Conservation (phyloP, 441 rosid genomes). For the Geranium incanum region DNA sequence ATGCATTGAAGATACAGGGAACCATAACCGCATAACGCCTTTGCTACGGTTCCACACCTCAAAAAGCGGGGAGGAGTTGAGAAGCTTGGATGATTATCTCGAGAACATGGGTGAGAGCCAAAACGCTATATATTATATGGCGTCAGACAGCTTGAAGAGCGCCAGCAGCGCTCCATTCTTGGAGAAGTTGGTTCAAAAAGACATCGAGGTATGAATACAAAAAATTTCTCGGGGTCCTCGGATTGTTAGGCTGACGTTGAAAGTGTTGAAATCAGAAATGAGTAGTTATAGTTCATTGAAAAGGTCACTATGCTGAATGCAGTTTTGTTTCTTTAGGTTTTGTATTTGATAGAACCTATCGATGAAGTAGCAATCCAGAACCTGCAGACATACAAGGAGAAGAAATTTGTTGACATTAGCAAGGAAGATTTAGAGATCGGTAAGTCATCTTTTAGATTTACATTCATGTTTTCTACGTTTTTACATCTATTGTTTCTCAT, state of each 20-base stretch:
- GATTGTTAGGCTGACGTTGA: no score
- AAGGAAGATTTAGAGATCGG: conserved; percentile 95
- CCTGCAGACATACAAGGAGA: conserved; percentile 89
- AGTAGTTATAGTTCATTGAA: no score
- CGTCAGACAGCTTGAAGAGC: conserved; percentile 82
- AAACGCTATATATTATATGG: conserved; percentile 83
- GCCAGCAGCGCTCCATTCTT: conserved; percentile 89
- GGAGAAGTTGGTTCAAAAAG: conserved; percentile 84
- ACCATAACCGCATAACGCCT: conserved; percentile 86
- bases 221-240: no score
- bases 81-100: conserved; percentile 73
- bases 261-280: no score
- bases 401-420: conserved; percentile 94
- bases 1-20: conserved; percentile 85
- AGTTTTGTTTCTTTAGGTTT: conserved; percentile 42
- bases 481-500: conserved; percentile 7
- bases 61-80: conserved; percentile 79
- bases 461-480: not conserved
- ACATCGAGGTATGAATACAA: conserved; percentile 48
- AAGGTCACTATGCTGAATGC: conserved; percentile 10
- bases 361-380: conserved; percentile 96
- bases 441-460: conserved; percentile 23
- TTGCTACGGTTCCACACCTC: conserved; percentile 70
- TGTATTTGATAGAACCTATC: conserved; percentile 88
- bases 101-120: conserved; percentile 94